These are phyloP conservation scores for Ceratocystis ficicola DNA, from an alignment of 2,329 filamentous ascomycete genomes.

Conservation along the genomic window DNA sequence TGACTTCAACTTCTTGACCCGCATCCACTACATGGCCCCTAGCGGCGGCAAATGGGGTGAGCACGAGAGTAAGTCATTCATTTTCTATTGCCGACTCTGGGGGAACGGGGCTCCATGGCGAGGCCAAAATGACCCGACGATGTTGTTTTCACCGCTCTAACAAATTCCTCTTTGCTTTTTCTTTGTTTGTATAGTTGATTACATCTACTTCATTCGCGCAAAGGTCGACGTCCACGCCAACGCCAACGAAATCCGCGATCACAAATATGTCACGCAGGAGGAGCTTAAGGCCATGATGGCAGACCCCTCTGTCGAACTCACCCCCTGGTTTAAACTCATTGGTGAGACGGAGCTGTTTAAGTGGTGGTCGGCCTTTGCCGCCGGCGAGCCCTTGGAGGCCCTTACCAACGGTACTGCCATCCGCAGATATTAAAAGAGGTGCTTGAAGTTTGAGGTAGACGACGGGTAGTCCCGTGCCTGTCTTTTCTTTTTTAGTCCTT, in stretches of 20 bases:
- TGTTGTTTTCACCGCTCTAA: too few relatives aligned
- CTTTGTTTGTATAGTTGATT: slow-evolving; percentile 56
- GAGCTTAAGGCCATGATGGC: slow-evolving; percentile 77
- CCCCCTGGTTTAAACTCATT: slow-evolving; percentile 98
- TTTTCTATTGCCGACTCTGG: neutral
- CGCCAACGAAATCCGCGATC: slow-evolving; percentile 78
- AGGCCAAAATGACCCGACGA: neutral
- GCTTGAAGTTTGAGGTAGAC: slow-evolving; percentile 56
- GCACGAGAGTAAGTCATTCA: slow-evolving; percentile 68
- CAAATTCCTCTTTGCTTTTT: too few relatives aligned
- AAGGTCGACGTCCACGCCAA: slow-evolving; percentile 75
- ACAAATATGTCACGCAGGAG: slow-evolving; percentile 69
- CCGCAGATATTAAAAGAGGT: slow-evolving; percentile 40
- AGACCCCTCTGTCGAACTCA: slow-evolving; percentile 72
- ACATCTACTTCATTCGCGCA: slow-evolving; percentile 92
- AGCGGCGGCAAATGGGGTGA: slow-evolving; percentile 98
- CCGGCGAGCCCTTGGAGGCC: slow-evolving; percentile 55
- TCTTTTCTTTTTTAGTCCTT: neutral
- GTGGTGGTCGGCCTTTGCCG: slow-evolving; percentile 84
- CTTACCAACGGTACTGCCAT: slow-evolving; percentile 80
- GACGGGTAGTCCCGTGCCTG: neutral
- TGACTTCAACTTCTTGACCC: slow-evolving; percentile 82
- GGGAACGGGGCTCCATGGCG: neutral
- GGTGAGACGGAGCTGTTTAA: slow-evolving; percentile 96
- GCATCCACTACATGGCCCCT: slow-evolving; percentile 96